Evolutionary conservation across 2,329 filamentous ascomycete genomes (phyloP), one percentile per base, ranked within the genome.

Genomic region (Claviceps humidiphila): DNA sequence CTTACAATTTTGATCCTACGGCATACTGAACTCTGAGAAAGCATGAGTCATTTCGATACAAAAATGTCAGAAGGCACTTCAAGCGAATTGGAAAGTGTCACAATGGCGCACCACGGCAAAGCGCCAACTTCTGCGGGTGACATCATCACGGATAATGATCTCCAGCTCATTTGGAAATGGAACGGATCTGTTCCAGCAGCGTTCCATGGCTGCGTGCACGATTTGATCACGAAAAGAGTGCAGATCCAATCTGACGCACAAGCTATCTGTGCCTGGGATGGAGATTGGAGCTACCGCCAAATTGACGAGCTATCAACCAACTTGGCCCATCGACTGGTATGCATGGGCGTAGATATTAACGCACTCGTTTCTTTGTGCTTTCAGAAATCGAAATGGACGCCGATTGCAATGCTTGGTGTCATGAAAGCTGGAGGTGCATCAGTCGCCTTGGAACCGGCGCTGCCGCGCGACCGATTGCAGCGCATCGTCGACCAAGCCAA

Each of bases 241-340:
- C 30, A 30, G 1, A 30, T 41, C 2, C 52, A 58, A 9, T 58
- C 57, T 1, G 37, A 51, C 7, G 50, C 50, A 4, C 54, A 51
- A 14, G 55, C 55, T 5, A 26, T 56, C 1, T 49, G 42, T n/a
- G 50, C 56, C 16, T 58, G 56, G 55, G 60, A 74, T 73, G 51
- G 76, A 71, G 60, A 68, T 66, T 55, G 68, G 68, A 51, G 59
- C 66, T 22, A 68, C 50, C 54, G 64, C 56, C 38, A 72, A 17
- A 59, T 72, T 2, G 43, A 56, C 34, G 22, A n/a, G 4, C 40
- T 55, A 24, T 45, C 53, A 2, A 44, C 48, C 5, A 43, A 6
- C 61, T 0, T 41, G 20, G 5, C 49, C 56, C 2, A 55, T 8
- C 50, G 50, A 11, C 51, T 58, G 5, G 30, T 44, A 16, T 26